Evolutionary conservation across 345 rosid species (phyloP).

Genomic region (Turnera subulata): DNA sequence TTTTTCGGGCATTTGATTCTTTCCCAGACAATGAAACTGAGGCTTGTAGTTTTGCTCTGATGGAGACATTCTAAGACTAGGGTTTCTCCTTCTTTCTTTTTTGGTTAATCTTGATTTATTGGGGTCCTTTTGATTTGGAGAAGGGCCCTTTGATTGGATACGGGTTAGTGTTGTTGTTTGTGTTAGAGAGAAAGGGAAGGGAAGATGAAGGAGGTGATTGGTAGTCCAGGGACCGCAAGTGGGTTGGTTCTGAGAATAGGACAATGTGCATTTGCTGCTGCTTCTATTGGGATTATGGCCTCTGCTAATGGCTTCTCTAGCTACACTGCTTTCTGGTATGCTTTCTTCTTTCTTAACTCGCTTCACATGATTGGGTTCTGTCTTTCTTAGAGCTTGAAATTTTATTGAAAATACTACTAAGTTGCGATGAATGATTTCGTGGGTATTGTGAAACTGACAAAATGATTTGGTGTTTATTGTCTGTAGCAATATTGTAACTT

Average conservation of each 20-base stretch:
- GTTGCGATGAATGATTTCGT: too few relatives aligned
- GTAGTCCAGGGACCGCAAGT: constrained; percentile 79
- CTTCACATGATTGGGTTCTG: too few relatives aligned
- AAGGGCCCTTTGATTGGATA: not conserved
- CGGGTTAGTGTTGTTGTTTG: not conserved
- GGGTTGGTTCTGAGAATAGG: constrained; percentile 66
- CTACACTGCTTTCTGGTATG: constrained; percentile 85
- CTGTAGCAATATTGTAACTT: too few relatives aligned
- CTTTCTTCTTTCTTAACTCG: too few relatives aligned
- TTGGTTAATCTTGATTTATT: not conserved
- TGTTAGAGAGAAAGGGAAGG: too few relatives aligned
- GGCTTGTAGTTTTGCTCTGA: not conserved
- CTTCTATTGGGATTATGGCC: constrained; percentile 71
- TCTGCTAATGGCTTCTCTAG: constrained; percentile 48
- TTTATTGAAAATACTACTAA: too few relatives aligned
- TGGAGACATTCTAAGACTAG: constrained; percentile 16
- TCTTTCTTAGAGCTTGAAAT: not conserved
- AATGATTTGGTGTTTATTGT: too few relatives aligned
- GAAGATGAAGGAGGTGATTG: constrained; percentile 67
- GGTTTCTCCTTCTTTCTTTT: constrained; percentile 2
- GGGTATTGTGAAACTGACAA: too few relatives aligned
- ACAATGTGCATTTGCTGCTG: constrained; percentile 71
- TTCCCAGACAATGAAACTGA: not conserved
- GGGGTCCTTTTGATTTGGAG: not conserved
- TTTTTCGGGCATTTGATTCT: not conserved